Base-by-base conservation (phyloP, 176 grass and related monocot species). In the Carex littledalei region DNA sequence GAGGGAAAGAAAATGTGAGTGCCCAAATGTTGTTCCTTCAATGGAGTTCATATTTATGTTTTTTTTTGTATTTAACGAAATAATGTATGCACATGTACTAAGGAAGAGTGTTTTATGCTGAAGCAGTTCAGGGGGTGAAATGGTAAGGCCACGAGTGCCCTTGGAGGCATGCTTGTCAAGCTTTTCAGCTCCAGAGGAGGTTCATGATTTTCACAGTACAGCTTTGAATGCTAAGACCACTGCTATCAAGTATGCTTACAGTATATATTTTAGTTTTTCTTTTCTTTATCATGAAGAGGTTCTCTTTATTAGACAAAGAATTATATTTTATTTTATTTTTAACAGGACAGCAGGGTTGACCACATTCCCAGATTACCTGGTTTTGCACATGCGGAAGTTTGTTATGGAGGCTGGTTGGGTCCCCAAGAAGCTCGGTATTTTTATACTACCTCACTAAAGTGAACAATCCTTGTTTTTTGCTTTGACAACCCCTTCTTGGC, bases 321-420 rank as follows among this genome's bases (percentile, higher is more conserved):
- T n/a, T 3, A 6, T 50, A 10, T 22, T 3, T 16, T 52, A 12
- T 66, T 31, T 65, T 82, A 18, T 18, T 67, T 52, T 67, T 67
- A 55, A 53, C 87, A 99, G 96, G 86, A 92, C 91, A 85, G 87
- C 96, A 34, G 90, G 90, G 71, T 87, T 99, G 56, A 92, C 86
- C 71, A 95, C 91, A 20, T 95, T 99, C 79, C 96, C 96, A 80
- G 93, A 99, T 91, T 99, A 99, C 78, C 66, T 99, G 53, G 91
- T 99, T 57, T 81, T 99, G 66, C 96, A 99, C 81, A 99, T 99
- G 96, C 90, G 96, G 4, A 99, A 99, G 77, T 99, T 95, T 87
- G 93, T 96, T 74, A 94, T 99, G 97, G 97, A 90, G 82, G 91
- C 84, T 86, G 93, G 97, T 88, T 99, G 96, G 93, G 96, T 99